Conservation (phyloP, 805 yeast species). For the Suhomyces vadensis region DNA sequence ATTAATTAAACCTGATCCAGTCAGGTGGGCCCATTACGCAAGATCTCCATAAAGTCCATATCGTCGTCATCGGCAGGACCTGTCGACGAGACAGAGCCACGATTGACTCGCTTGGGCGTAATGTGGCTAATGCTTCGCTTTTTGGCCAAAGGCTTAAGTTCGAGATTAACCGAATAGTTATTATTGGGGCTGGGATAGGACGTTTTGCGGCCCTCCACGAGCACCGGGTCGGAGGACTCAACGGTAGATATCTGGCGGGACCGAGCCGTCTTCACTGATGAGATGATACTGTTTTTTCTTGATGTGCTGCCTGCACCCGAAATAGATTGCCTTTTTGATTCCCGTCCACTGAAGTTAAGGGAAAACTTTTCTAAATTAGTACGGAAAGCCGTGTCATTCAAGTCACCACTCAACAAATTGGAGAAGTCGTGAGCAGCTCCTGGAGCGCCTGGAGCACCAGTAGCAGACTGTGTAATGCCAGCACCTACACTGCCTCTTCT, state of each 20-base stretch:
- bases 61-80: conserved; percentile 29
- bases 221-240: conserved; percentile 19
- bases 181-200: conserved; percentile 6
- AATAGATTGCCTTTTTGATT: conserved; percentile 7
- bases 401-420: conserved; percentile 32
- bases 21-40: conserved; percentile 40
- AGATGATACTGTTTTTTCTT: conserved; percentile 11
- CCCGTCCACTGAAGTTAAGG: conserved; percentile 19
- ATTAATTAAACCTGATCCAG: neutral
- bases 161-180: neutral
- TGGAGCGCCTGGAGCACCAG: conserved; percentile 2
- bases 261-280: conserved; percentile 14
- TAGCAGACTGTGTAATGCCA: conserved; percentile 7
- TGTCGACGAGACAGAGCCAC: conserved; percentile 1
- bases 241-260: conserved; percentile 20
- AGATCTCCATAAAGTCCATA: conserved; percentile 49
- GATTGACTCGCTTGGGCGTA: neutral
- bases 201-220: conserved; percentile 17
- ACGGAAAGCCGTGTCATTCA: conserved; percentile 30
- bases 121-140: neutral
- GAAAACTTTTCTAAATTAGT: conserved; percentile 32
- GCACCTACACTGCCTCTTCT: neutral
- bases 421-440: conserved; percentile 36
- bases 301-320: conserved; percentile 7
- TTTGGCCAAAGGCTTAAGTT: conserved; percentile 12